A percentile compares a stretch with the other conserved stretches of the same genome.
Evolutionary conservation across 2,329 filamentous ascomycete genomes (phyloP).

Genomic region (Ophiostoma himal-ulmi): DNA sequence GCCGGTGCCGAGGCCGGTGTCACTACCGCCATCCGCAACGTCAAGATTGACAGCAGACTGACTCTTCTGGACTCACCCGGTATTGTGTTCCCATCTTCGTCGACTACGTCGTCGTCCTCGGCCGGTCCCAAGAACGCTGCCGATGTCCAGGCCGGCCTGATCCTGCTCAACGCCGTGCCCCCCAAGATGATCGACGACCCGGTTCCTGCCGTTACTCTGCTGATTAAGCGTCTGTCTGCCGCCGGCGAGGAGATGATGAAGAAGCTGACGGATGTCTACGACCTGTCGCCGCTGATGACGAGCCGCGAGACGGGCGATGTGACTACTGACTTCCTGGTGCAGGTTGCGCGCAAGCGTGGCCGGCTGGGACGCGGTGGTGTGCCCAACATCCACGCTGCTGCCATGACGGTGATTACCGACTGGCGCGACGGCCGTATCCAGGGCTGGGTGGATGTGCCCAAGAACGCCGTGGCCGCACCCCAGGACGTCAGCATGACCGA

Average conservation of each 20-base stretch:
- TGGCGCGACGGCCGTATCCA: constrained; percentile 94
- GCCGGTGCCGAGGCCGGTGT: constrained; percentile 88
- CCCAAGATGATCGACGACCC: constrained; percentile 94
- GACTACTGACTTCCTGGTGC: constrained; percentile 86
- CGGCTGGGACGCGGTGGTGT: constrained; percentile 82
- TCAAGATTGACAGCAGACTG: constrained; percentile 92
- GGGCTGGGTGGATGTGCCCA: constrained; percentile 79
- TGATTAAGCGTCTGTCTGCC: constrained; percentile 72
- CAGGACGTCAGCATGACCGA: constrained; percentile 22
- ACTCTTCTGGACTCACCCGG: constrained; percentile 91
- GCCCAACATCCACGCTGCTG: constrained; percentile 80
- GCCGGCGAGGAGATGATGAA: constrained; percentile 45
- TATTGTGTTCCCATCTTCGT: constrained; percentile 79
- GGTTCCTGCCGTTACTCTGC: constrained; percentile 73
- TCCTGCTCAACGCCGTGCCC: constrained; percentile 85
- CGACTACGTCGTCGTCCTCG: constrained; percentile 31
- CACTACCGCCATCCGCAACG: constrained; percentile 78
- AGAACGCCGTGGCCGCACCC: constrained; percentile 50
- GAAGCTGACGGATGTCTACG: constrained; percentile 78
- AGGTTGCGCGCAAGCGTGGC: constrained; percentile 90
- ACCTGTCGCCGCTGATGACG: constrained; percentile 70
- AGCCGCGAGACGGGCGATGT: constrained; percentile 59
- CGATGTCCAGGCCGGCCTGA: constrained; percentile 74
- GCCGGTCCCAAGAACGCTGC: constrained; percentile 53
- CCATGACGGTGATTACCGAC: constrained; percentile 91